Evolutionary conservation across 2,329 filamentous ascomycete genomes (phyloP), one percentile per base, ranked within the genome.

Genomic region (Nigrospora osmanthi): DNA sequence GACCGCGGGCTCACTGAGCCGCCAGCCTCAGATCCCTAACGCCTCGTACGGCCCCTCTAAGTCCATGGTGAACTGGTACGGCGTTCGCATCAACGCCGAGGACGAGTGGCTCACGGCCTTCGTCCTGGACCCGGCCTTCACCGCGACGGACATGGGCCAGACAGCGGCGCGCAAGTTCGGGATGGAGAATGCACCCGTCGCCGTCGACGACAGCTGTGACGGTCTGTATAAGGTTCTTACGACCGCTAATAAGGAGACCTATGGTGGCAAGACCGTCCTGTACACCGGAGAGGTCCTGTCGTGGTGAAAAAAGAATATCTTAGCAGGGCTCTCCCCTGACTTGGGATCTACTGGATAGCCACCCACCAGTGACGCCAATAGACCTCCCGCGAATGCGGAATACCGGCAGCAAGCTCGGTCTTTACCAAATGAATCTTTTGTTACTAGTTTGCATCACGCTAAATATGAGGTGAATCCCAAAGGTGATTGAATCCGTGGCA

Each of bases 31-130:
- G 0, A 39, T 66, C 1, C 58, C 63, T 1, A 58, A 54, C 13
- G 59, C 64, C 0, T 60, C 63, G 0, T 76, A 78, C 47, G 72
- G 66, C 0, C 52, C 67, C 1, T 63, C 63, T 42, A 77, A 78
- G 52, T 56, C 62, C 1, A 60, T 51, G 6, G 48, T 54, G 12
- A 56, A 60, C 44, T 66, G 59, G 59, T 49, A 61, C 23, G 58
- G 57, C 10, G 54, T 53, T 17, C 53, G 57, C 17, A 59, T 66
- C 13, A 53, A 59, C 39, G 50, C 51, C 6, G 63, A 67, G 48
- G 58, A 64, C 14, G 47, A 55, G 11, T 57, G 58, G 48, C 47
- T 72, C 11, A 57, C 59, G 11, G 48, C 58, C 1, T 53, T 68
- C 30, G 54, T 59, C 5, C 35, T 61, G 7, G 52, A 65, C 35